These are phyloP conservation scores for Xerocomellus chrysenteron DNA, from an alignment of 768 basidiomycete species.

Conservation along the genomic window DNA sequence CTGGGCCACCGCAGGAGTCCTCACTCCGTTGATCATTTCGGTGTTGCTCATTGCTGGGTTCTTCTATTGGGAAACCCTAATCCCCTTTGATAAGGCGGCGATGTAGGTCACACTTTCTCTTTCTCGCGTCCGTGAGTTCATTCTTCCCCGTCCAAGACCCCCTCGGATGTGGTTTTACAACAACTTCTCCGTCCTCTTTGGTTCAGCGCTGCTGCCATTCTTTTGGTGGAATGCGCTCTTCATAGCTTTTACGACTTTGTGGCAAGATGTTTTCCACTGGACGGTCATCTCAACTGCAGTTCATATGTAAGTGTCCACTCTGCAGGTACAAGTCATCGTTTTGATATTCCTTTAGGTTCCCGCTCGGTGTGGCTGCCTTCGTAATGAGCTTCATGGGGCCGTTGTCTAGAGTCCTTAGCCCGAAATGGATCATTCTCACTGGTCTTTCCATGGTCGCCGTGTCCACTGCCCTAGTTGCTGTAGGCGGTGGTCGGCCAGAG, in stretches of 20 bases:
- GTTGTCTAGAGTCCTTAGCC: slow-evolving; percentile 35
- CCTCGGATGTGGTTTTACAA: slow-evolving; percentile 43
- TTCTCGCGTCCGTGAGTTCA: background rate
- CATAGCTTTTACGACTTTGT: slow-evolving; percentile 36
- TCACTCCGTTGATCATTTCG: slow-evolving; percentile 48
- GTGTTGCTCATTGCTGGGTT: slow-evolving; percentile 41
- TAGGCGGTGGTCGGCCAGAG: slow-evolving; percentile 39
- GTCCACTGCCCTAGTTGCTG: slow-evolving; percentile 42
- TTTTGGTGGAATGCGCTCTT: slow-evolving; percentile 42
- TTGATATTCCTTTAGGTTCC: slow-evolving; percentile 32
- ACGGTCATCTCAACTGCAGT: slow-evolving; percentile 38
- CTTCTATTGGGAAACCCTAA: slow-evolving; percentile 49
- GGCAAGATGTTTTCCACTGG: slow-evolving; percentile 46
- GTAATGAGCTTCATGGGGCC: slow-evolving; percentile 39
- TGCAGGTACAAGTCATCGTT: background rate
- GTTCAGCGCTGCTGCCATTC: slow-evolving; percentile 38
- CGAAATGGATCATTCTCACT: slow-evolving; percentile 47
- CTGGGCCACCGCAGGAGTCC: slow-evolving; percentile 47
- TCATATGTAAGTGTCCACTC: slow-evolving; percentile 34
- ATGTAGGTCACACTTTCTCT: slow-evolving; percentile 32
- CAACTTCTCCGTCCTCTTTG: slow-evolving; percentile 42
- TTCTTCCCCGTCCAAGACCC: slow-evolving; percentile 27
- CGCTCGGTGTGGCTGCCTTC: slow-evolving; percentile 41
- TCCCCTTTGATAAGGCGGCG: slow-evolving; percentile 42
- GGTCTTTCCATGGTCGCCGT: slow-evolving; percentile 39